Conservation (phyloP, 352 stramenopile genomes). For the Phytophthora hybrid region DNA sequence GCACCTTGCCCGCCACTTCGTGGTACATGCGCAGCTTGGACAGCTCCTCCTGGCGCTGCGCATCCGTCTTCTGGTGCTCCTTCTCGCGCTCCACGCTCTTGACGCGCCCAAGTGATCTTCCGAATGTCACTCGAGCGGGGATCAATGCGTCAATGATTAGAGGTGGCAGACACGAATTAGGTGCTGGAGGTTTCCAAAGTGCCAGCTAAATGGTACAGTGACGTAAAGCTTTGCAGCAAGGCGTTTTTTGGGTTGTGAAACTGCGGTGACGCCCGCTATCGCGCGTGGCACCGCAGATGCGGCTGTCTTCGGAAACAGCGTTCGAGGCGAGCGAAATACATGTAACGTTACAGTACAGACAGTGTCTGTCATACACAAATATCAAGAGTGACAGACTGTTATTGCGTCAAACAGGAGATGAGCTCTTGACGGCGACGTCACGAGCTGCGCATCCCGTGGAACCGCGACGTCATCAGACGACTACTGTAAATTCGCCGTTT, state of each 20-base stretch:
- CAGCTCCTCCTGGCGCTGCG: constrained; percentile 68
- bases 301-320: not conserved
- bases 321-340: not conserved
- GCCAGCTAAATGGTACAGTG: not conserved
- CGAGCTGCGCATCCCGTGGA: constrained; percentile 1
- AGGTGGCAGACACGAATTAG: too few species aligned
- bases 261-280: not conserved
- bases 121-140: not conserved
- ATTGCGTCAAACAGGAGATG: too few species aligned
- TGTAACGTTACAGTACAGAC: too few species aligned
- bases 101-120: constrained; percentile 50
- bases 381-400: too few species aligned
- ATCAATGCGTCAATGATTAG: not conserved
- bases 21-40: constrained; percentile 80
- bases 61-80: constrained; percentile 70
- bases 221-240: too few species aligned
- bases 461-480: constrained; percentile 6
- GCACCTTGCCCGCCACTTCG: constrained; percentile 76
- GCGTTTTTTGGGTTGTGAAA: not conserved
- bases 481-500: not conserved
- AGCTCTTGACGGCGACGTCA: not conserved
- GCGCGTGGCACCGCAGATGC: not conserved
- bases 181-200: not conserved
- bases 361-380: too few species aligned
- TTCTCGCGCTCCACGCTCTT: constrained; percentile 83